A percentile compares a stretch with the other conserved stretches of the same genome.
phyloP scores from a whole-genome alignment of 345 rosid genomes.

The Eucalyptus victrix region DNA sequence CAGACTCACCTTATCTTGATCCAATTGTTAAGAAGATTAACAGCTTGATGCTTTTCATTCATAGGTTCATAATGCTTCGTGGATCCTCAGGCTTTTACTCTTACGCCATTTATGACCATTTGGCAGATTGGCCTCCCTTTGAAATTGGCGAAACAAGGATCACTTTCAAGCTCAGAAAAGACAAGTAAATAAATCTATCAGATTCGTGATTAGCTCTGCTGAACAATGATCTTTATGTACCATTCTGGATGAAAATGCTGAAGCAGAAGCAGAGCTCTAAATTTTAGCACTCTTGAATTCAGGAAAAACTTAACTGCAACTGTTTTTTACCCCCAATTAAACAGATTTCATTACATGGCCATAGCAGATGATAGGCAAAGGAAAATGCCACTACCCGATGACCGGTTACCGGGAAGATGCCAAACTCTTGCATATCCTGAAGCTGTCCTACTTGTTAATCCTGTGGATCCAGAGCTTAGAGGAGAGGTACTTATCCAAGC shows the following conservation, averaged over 20 bases:
- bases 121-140: slow-evolving; percentile 86
- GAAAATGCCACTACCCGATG: slow-evolving; percentile 86
- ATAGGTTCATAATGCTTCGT: slow-evolving; percentile 83
- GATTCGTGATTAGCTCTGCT: neutral
- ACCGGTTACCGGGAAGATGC: slow-evolving; percentile 49
- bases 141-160: slow-evolving; percentile 78
- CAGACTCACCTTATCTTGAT: neutral
- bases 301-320: neutral
- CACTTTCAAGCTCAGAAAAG: slow-evolving; percentile 92
- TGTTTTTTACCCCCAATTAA: neutral
- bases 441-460: slow-evolving; percentile 68
- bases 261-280: neutral
- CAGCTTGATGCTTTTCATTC: neutral
- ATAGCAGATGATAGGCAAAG: slow-evolving; percentile 85
- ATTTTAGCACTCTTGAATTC: neutral
- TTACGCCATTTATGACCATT: slow-evolving; percentile 75
- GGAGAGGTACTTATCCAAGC: slow-evolving; percentile 48
- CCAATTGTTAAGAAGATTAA: neutral
- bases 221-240: neutral
- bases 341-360: slow-evolving; percentile 87
- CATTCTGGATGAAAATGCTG: neutral
- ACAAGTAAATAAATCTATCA: slow-evolving; percentile 41
- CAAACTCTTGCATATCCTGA: slow-evolving; percentile 72
- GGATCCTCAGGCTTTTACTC: slow-evolving; percentile 90
- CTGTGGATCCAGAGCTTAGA: slow-evolving; percentile 46